These are phyloP conservation scores for Fraxinus anomala DNA, from an alignment of 257 asterid species.

Conservation along the genomic window DNA sequence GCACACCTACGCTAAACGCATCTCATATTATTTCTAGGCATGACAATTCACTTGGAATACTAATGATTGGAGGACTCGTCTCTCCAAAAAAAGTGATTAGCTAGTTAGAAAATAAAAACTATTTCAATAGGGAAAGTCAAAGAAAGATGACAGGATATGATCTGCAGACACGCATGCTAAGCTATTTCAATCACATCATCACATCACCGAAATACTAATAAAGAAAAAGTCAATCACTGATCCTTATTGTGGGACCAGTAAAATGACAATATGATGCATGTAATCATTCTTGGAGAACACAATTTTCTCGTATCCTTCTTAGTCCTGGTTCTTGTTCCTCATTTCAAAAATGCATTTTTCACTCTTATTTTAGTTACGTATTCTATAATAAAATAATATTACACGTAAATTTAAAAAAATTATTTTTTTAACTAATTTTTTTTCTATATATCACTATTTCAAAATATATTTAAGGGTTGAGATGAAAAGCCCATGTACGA, in stretches of 20 bases:
- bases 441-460: no score
- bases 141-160: conserved; percentile 13
- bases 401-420: no score
- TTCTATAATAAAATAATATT: no score
- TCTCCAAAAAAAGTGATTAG: neutral
- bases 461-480: no score
- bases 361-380: no score
- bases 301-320: neutral
- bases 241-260: conserved; percentile 17
- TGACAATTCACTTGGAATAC: neutral
- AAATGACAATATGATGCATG: conserved; percentile 13
- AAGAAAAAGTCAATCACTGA: neutral
- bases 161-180: conserved; percentile 40
- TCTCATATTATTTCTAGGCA: no score
- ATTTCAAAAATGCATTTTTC: no score
- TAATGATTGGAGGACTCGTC: neutral
- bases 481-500: no score
- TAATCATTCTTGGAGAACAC: neutral
- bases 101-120: neutral
- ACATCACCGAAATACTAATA: conserved; percentile 37
- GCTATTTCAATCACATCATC: conserved; percentile 29
- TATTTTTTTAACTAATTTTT: no score
- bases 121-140: neutral
- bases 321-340: no score
- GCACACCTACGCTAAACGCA: no score